Conservation (phyloP, 257 asterid species). For the Solanum pennellii region DNA sequence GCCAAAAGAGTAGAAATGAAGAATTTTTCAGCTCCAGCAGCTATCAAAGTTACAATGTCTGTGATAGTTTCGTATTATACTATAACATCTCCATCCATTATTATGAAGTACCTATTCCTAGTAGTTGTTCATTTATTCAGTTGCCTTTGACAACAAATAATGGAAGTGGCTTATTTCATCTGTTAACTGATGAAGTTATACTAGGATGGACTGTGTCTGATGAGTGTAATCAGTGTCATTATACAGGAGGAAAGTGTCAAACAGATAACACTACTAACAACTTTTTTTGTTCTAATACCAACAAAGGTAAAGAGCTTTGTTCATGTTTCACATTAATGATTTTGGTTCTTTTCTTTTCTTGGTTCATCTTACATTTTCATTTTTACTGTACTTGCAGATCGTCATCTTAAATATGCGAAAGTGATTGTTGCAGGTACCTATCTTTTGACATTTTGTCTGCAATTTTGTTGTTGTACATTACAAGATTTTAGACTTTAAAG, state of each 20-base stretch:
- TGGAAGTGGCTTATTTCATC: neutral
- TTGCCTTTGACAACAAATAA: neutral
- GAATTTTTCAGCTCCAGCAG: neutral
- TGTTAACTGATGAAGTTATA: neutral
- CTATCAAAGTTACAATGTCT: neutral
- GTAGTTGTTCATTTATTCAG: neutral
- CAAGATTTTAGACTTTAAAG: neutral
- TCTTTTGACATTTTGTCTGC: neutral
- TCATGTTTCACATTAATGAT: neutral
- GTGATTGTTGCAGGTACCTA: neutral
- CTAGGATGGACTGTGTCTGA: slow-evolving; percentile 5
- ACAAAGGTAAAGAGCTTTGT: neutral
- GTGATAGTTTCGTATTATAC: neutral
- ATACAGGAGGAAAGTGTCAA: neutral
- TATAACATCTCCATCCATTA: neutral
- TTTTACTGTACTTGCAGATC: neutral
- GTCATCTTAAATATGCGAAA: neutral
- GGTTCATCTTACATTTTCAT: neutral
- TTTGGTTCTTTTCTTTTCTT: neutral
- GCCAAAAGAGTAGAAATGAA: neutral
- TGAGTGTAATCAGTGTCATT: neutral
- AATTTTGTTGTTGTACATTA: neutral
- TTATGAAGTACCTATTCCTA: neutral
- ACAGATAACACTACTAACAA: neutral
- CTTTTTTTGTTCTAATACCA: neutral